A percentile compares a stretch with the other conserved stretches of the same genome.
Conservation (phyloP, 225 moss, liverwort and hornwort species). For the Bryum argenteum region DNA sequence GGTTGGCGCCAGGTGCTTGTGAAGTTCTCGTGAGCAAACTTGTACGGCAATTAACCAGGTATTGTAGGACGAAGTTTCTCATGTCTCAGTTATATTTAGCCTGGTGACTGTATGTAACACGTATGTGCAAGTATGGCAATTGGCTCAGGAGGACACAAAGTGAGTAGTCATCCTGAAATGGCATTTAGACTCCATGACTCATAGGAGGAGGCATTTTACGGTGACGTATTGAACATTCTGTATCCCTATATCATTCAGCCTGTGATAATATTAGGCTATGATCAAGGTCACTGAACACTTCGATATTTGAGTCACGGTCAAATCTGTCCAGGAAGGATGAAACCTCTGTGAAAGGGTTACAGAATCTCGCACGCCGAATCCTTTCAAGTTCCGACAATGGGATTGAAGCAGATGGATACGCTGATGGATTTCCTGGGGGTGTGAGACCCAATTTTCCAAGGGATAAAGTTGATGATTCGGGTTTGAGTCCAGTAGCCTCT, state of each 20-base stretch:
- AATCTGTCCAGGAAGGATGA: conserved; percentile 77
- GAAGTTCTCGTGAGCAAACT: conserved; percentile 96
- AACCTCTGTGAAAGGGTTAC: conserved; percentile 83
- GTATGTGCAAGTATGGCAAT: conserved; percentile 5
- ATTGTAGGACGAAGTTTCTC: conserved; percentile 17
- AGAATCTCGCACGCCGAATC: conserved; percentile 80
- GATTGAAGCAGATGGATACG: conserved; percentile 46
- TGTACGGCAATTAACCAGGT: conserved; percentile 88
- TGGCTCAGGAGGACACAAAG: background rate
- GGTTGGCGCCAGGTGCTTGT: conserved; percentile 96
- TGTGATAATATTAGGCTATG: background rate
- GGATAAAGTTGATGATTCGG: conserved; percentile 59
- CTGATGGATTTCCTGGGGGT: conserved; percentile 41
- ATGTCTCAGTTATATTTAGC: background rate
- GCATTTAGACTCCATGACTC: too few species aligned
- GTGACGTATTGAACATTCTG: too few species aligned
- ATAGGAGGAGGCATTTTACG: too few species aligned
- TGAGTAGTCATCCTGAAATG: background rate
- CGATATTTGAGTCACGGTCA: background rate
- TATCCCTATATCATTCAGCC: background rate
- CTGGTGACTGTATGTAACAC: conserved; percentile 9
- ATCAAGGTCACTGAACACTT: background rate
- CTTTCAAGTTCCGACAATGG: conserved; percentile 65
- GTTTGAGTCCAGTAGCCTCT: conserved; percentile 66
- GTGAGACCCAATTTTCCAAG: conserved; percentile 41